Base-by-base conservation (phyloP, 1,139 yeast genomes). In the Hyphopichia fennica region DNA sequence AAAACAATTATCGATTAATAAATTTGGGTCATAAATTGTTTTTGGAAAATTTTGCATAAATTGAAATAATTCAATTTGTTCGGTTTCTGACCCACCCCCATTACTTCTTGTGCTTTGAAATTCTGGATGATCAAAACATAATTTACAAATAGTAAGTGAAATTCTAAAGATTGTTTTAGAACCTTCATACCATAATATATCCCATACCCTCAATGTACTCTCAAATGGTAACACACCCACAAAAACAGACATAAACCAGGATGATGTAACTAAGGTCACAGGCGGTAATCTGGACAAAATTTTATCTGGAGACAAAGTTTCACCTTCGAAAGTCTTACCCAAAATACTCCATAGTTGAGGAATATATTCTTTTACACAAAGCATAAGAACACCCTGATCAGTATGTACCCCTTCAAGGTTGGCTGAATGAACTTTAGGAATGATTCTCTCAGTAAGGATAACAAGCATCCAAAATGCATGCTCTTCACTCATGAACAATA, bases 181-280 rank as follows among this genome's bases (percentile, higher is more conserved):
- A 18, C 90, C 97, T 60, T 93, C 98, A 57, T 86, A 89, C 73
- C 95, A 91, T 43, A 93, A 65, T 40, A 95, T 87, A 62, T 93
- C 99, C 99, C 99, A 93, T 0, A 93, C 84, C 44, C 98, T 69
- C 40, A 93, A 68, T 10, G 88, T 85, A 0, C 95, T 82, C 58
- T 93, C 98, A 15, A 88, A 80, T 0, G 98, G 99, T 34, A 93
- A 65, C 1, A 83, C 80, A 0, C 96, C 96, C 33, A 91, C 89
- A 65, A 87, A 93, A 6, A 89, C 79, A 49, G 96, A 87, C 99
- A 93, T 93, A 60, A 93, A 93, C 99, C 99, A 93, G 38, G 96
- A 84, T 0, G 97, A 91, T 0, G 98, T 91, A 50, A 96, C 95
- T 35, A 93, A 72, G 1, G 97, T 87, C 4, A 93, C 81, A 1